Evolutionary conservation across 192 early-diverging fungal genomes (phyloP), one percentile per base, ranked within the genome.

Genomic region (Rhizophagus sp.): DNA sequence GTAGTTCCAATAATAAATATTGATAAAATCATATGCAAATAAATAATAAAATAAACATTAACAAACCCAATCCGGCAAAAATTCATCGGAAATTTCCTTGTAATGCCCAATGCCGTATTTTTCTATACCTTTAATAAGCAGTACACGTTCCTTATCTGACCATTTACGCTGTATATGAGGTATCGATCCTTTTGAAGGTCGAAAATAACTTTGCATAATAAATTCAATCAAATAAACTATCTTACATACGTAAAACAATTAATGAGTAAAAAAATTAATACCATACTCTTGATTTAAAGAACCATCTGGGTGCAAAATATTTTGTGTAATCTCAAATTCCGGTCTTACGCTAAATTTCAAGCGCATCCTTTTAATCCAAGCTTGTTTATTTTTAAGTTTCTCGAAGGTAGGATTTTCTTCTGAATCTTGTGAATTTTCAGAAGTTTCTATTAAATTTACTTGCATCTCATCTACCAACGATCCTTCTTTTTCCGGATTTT

Each of bases 31-130:
- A 44, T 44, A 11, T 44, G 41, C 8, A 44, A 44, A 10, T 44
- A 44, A 44, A 10, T 44, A 44, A 44, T 44, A 30, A 44, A 44
- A 10, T 44, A 10, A 63, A 47, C 24, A 62, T 22, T 0, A 64
- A 72, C 81, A 69, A 90, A 92, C 91, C 96, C 95, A 97, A 63
- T 88, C 88, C 10, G 94, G 90, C 24, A 97, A 83, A 30, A 92
- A 79, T 66, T 85, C 89, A 69, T 95, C 93, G 0, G 94, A 93
- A 41, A 96, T 96, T 79, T 94, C 94, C 62, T 93, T 88, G 81
- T 96, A 97, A 78, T 96, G 94, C 15, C 96, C 95, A 81, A 97
- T 95, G 13, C 95, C 96, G 70, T 94, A 86, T 72, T 88, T 92
- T 79, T 90, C 92, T 62, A 97, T 95, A 8, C 96, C 95, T 69